Evolutionary conservation across 768 basidiomycete species (phyloP), one percentile per base, ranked within the genome.

Genomic region (Xerocomellus dryophilus): DNA sequence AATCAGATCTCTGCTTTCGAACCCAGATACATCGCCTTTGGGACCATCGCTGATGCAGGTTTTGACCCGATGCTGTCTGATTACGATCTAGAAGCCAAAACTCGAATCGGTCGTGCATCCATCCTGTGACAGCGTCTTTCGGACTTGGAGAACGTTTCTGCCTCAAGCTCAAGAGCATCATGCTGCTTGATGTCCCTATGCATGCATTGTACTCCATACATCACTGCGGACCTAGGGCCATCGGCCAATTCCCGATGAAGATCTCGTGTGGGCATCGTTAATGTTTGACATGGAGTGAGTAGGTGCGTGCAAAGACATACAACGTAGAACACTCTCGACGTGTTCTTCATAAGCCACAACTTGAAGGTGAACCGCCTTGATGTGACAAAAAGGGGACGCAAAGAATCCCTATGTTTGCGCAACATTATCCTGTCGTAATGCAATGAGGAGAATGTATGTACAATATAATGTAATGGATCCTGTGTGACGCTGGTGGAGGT

Each of bases 391-490:
- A 20, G 8, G 35, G 29, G 47, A 49, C 61, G 58, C 55, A 66
- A 57, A 11, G 32, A 50, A 50, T 47, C 50, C 40, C 46, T 52
- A 47, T 32, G 42, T 23, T 46, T 36, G 54, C 23, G 48, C 54
- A 51, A 52, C 18, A 48, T 42, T 34, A 40, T 55, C 56, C 48
- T 50, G 43, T 54, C 48, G 38, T 53, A 47, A 64, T 61, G 61
- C 51, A 67, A 68, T 48, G 66, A 61, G 53, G 60, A 43, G 50
- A 9, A n/a, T 38, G 54, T 66, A 66, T 68, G 59, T 58, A 61
- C 56, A 59, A 38, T 68, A 66, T 31, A 59, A 57, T 66, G 57
- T 63, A 58, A 56, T 61, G 12, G 27, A 60, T 62, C 58, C 66
- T 56, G 56, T 66, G 56, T 39, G 8, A 23, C 36, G 42, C 46